These are phyloP conservation scores for Epicoccum sorghinum DNA, from an alignment of 2,329 filamentous ascomycete species.

Conservation along the genomic window DNA sequence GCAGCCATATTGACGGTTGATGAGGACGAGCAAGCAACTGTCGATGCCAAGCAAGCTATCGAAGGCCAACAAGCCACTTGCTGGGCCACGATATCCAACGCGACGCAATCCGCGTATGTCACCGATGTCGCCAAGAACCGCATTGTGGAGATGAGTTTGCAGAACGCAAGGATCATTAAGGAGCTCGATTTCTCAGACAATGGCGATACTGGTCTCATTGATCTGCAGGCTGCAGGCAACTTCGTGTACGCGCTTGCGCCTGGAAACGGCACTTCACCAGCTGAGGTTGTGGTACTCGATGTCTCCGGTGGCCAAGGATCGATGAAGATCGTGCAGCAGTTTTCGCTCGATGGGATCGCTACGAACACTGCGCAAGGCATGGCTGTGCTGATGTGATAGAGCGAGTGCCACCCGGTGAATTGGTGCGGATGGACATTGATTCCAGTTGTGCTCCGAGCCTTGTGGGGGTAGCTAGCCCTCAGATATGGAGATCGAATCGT, in stretches of 20 bases:
- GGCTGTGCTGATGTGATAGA: conserved; percentile 21
- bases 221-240: background rate
- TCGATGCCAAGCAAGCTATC: background rate
- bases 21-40: background rate
- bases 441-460: no score
- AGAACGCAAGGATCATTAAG: conserved; percentile 56
- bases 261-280: conserved; percentile 4
- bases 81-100: conserved; percentile 36
- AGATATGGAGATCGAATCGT: no score
- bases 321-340: conserved; percentile 49
- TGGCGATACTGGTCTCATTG: background rate
- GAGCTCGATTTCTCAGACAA: conserved; percentile 44
- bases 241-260: background rate
- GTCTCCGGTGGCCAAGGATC: conserved; percentile 25
- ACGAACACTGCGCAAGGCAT: conserved; percentile 46
- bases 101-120: conserved; percentile 62
- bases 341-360: conserved; percentile 32
- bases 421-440: no score
- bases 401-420: no score
- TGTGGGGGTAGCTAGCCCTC: no score
- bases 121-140: conserved; percentile 61
- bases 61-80: background rate
- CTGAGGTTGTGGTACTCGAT: conserved; percentile 51
- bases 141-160: conserved; percentile 62
- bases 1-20: background rate